These are phyloP conservation scores for Metschnikowia picachoensis DNA, from an alignment of 805 yeast genomes.

Conservation along the genomic window DNA sequence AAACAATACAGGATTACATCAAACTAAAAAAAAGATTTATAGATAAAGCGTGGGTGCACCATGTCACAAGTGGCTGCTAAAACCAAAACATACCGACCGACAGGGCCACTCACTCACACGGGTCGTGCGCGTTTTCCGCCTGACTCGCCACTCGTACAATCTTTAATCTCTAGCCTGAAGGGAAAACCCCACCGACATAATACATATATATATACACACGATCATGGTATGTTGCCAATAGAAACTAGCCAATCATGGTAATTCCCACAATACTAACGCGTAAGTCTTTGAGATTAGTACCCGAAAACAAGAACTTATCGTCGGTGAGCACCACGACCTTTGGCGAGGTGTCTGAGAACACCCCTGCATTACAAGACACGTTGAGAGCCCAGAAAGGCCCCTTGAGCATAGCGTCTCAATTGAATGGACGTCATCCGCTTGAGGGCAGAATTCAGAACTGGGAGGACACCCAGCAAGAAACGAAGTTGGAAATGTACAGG, in stretches of 20 bases:
- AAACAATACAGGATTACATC: neutral
- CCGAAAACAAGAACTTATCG: constrained; percentile 44
- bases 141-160: constrained; percentile 3
- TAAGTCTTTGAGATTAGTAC: constrained; percentile 53
- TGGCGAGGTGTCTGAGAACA: constrained; percentile 58
- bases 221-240: constrained; percentile 10
- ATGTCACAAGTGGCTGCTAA: too few species aligned
- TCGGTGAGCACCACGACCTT: constrained; percentile 48
- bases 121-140: constrained; percentile 7
- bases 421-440: constrained; percentile 82
- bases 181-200: too few species aligned
- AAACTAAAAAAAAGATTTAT: neutral
- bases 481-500: constrained; percentile 73
- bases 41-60: neutral
- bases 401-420: constrained; percentile 50
- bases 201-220: neutral
- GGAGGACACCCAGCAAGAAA: constrained; percentile 71
- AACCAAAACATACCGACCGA: too few species aligned
- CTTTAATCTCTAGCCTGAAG: neutral
- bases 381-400: constrained; percentile 67
- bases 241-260: neutral
- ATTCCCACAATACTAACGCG: constrained; percentile 5
- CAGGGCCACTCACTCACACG: neutral
- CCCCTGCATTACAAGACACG: constrained; percentile 68
- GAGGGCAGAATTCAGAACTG: constrained; percentile 72